Base-by-base conservation (phyloP, 2,329 filamentous ascomycete genomes). In the Calonectria fujianensis region DNA sequence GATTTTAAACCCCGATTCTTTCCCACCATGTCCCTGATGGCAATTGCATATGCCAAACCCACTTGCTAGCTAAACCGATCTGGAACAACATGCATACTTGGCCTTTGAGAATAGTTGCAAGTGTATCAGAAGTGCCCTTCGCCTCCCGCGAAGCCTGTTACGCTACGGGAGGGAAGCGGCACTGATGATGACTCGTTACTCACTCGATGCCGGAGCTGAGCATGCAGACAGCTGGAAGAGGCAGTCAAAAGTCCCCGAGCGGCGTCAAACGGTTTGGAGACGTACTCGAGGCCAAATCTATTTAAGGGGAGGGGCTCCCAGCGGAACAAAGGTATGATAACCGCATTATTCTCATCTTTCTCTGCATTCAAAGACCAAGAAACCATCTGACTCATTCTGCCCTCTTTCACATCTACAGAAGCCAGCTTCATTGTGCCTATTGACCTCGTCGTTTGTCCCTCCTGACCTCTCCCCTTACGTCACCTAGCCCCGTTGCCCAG, bases 401-500 rank as follows among this genome's bases (percentile, higher is more conserved):
- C n/a, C 10, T 31, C 61, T 45, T 16, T 45, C 24, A 16, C 39
- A 11, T 45, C 48, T 20, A 20, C 24, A 32, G 37, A 8, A 18
- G 8, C 35, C 29, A 27, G 16, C 18, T 24, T 48, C n/a, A 64
- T 45, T 64, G 61, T 48, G 39, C 27, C 37, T 39, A 32, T 64
- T 64, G 39, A 61, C 39, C 27, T 48, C 61, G 37, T 14, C 27
- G 37, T 64, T 64, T 48, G 61, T 24, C 61, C 45, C 61, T 32
- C 39, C 16, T 32, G 24, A 31, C 61, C 61, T 48, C 39, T 18
- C 39, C 29, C 27, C 41, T 18, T 32, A 64, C 37, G 61, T 64
- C 61, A 64, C 37, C 20, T 31, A 8, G 37, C 61, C 37, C 39
- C 39, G 39, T 64, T 48, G 14, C 37, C 24, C 27, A 27, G 24